Base-by-base conservation (phyloP, 2,329 filamentous ascomycete genomes). In the Xylaria sp. region DNA sequence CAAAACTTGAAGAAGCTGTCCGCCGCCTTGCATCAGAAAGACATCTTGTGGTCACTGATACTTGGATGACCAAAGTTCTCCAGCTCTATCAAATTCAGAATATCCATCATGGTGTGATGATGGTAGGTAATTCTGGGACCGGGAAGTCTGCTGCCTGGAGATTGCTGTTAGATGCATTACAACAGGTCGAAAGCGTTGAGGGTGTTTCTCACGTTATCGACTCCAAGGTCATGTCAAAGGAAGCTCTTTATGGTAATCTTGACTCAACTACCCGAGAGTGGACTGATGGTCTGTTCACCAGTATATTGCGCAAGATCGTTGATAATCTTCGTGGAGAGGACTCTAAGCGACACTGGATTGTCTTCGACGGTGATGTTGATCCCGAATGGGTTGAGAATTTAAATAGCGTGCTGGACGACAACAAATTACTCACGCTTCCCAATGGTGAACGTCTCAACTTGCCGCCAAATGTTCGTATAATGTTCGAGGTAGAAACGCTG, bases 201-300 rank as follows among this genome's bases (percentile, higher is more conserved):
- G 95, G 96, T 33, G 92, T 99, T 47, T 97, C 89, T 69, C 95
- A 99, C 74, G 92, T 99, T 60, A 99, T 99, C 70, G 95, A 99
- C 77, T 96, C 94, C 42, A 99, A 99, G 80, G 96, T 99, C 77
- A 99, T 99, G 95, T 97, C 94, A 55, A 99, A 99, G 79, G 95
- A 99, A 79, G 92, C 92, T 23, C 83, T 99, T 3, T 99, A 99
- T 73, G 95, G 95, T 74, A 97, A 89, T 71, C 84, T 99, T 51
- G 95, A 99, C 76, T 94, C 92, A 61, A 99, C 95, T 2, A 99
- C 95, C 1, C 89, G 95, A 71, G 95, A 99, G 78, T 99, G 95
- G 95, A 99, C 95, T 0, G 96, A 99, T 72, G 95, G 95, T 77
- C 84, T 99, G 11, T 99, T 99, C 76, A 99, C 95, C 8, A 96